Percentiles rank a stretch among this genome's conserved stretches.
phyloP scores from a whole-genome alignment of 371 early-diverging fungal genomes.

The Mortierella polycephala region DNA sequence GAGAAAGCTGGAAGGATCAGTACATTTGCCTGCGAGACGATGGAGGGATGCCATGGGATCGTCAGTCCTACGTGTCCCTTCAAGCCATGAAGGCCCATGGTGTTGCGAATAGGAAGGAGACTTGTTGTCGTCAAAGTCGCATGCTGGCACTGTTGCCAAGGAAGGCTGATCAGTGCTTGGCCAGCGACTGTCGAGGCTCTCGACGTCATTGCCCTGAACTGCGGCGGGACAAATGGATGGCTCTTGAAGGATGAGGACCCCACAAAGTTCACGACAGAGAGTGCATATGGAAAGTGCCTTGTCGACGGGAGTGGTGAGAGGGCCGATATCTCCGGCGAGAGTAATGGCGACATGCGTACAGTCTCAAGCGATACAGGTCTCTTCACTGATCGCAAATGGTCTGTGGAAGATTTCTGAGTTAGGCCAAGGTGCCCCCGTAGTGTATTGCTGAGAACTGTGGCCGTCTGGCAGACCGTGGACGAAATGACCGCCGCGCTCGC shows the following conservation, averaged over 20 bases:
- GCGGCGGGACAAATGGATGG: constrained; percentile 19
- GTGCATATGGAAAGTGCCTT: constrained; percentile 6
- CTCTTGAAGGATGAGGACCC: constrained; percentile 3
- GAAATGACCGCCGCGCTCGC: constrained; percentile 26
- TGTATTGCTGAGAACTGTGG: constrained; percentile 7
- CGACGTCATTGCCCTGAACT: constrained; percentile 38
- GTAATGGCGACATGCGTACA: background rate
- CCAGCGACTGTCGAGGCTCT: constrained; percentile 16
- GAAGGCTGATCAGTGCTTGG: constrained; percentile 16
- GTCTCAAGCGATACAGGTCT: background rate
- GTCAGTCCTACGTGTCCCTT: constrained; percentile 10
- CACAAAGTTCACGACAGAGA: constrained; percentile 12
- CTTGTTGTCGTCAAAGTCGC: constrained; percentile 31
- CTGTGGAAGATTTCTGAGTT: too few relatives aligned
- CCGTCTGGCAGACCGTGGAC: constrained; percentile 34
- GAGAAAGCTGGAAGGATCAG: background rate
- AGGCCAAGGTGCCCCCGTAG: background rate
- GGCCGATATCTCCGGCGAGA: background rate
- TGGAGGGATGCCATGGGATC: background rate
- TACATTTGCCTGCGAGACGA: background rate
- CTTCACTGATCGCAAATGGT: background rate
- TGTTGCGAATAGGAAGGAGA: constrained; percentile 7
- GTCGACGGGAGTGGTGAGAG: constrained; percentile 8
- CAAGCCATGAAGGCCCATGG: constrained; percentile 3
- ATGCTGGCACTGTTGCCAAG: constrained; percentile 39